Evolutionary conservation across 129 eudicot genomes (phyloP).

Genomic region (Deinandra increscens): DNA sequence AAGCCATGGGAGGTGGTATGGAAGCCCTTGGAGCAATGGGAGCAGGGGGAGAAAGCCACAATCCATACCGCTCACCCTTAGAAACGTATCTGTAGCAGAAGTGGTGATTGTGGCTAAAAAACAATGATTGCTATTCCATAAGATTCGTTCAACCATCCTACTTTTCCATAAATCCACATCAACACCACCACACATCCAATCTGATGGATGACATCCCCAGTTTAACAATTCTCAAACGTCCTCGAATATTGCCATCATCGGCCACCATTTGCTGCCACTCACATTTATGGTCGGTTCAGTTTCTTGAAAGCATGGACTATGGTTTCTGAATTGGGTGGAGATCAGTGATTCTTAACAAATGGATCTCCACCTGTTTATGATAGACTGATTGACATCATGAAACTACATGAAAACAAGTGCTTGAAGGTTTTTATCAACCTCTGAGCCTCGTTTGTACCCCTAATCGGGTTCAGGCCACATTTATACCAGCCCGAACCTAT

Average conservation of each 20-base stretch:
- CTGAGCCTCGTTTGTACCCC: conserved; percentile 23
- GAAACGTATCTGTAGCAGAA: no score
- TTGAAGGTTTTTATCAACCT: conserved; percentile 20
- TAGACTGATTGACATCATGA: conserved; percentile 38
- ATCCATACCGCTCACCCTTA: no score
- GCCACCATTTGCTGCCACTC: conserved; percentile 37
- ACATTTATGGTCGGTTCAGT: conserved; percentile 39
- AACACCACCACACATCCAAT: neutral
- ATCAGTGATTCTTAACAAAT: conserved; percentile 9
- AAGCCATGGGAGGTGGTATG: no score
- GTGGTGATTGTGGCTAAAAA: no score
- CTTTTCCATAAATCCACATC: conserved; percentile 6
- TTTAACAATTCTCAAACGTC: conserved; percentile 29
- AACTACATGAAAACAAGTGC: conserved; percentile 22
- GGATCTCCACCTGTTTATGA: conserved; percentile 41
- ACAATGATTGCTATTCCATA: no score
- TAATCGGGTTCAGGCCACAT: conserved; percentile 46
- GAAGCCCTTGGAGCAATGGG: no score
- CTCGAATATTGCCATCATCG: conserved; percentile 40
- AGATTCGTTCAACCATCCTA: no score
- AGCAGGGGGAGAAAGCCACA: no score
- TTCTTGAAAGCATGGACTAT: conserved; percentile 47
- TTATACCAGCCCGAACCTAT: conserved; percentile 26
- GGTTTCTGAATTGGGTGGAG: conserved; percentile 27
- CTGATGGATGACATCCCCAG: conserved; percentile 19